Conservation (phyloP, 176 grass and related monocot species). For the Lolium multiflorum region DNA sequence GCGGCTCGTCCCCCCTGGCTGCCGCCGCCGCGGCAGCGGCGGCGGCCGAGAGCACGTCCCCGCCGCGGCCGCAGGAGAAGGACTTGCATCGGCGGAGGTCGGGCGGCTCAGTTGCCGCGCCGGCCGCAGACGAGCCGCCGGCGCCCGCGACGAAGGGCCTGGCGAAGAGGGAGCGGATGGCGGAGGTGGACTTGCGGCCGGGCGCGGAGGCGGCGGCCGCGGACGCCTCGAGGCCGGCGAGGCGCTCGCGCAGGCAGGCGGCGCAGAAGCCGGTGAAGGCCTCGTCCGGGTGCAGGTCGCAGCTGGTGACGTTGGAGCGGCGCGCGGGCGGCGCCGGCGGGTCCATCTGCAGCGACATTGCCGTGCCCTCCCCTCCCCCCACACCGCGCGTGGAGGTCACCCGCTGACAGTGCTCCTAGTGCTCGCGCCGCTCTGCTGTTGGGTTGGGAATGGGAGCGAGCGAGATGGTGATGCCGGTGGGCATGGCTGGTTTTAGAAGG, state of each 20-base stretch:
- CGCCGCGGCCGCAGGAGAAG: constrained; percentile 74
- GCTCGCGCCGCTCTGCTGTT: constrained; percentile 28
- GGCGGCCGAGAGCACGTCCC: constrained; percentile 35
- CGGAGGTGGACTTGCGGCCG: constrained; percentile 82
- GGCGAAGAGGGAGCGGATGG: constrained; percentile 76
- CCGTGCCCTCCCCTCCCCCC: constrained; percentile 10
- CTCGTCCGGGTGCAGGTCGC: constrained; percentile 91
- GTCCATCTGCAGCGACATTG: constrained; percentile 56
- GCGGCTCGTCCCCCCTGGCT: constrained; percentile 66
- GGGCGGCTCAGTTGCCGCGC: constrained; percentile 27
- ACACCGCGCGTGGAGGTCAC: constrained; percentile 33
- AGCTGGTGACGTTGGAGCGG: constrained; percentile 57
- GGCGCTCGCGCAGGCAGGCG: constrained; percentile 92
- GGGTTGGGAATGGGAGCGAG: not conserved
- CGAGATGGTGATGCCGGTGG: constrained; percentile 25
- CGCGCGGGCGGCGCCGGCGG: constrained; percentile 63
- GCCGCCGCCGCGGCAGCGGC: not conserved
- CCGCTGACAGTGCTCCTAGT: constrained; percentile 19
- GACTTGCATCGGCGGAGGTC: constrained; percentile 87
- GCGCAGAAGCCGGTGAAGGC: constrained; percentile 86
- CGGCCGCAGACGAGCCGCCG: constrained; percentile 44
- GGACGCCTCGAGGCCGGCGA: constrained; percentile 77
- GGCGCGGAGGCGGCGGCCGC: constrained; percentile 56
- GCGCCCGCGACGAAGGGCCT: constrained; percentile 47
- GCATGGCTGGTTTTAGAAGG: constrained; percentile 49